Evolutionary conservation across 306 rosid genomes (phyloP).

Genomic region (Dryas alaskensis): DNA sequence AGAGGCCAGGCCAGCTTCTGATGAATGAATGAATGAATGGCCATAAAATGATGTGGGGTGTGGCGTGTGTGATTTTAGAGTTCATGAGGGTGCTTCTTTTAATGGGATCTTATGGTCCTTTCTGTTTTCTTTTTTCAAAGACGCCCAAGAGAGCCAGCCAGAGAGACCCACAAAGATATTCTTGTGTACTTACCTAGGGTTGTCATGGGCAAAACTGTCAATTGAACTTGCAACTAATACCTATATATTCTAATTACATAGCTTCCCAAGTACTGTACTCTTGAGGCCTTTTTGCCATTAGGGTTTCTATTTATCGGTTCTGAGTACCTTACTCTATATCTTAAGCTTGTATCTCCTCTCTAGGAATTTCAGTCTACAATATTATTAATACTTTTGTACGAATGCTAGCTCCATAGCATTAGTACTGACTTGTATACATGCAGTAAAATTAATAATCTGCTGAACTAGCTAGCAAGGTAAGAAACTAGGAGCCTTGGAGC

Average conservation of each 20-base stretch:
- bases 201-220: conserved; percentile 47
- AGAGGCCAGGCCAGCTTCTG: conserved; percentile 16
- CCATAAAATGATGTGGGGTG: conserved; percentile 43
- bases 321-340: background rate
- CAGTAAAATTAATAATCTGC: background rate
- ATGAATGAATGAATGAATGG: conserved; percentile 70
- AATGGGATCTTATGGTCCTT: conserved; percentile 31
- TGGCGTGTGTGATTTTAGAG: conserved; percentile 28
- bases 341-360: background rate
- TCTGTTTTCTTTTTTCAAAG: conserved; percentile 7
- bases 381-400: no score
- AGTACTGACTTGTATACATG: conserved; percentile 3
- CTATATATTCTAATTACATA: conserved; percentile 11
- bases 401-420: background rate
- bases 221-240: background rate
- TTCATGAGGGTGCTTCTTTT: conserved; percentile 46
- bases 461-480: background rate
- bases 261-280: conserved; percentile 23
- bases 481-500: background rate
- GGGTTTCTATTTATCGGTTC: conserved; percentile 47
- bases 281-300: conserved; percentile 25
- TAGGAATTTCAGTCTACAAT: background rate
- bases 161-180: conserved; percentile 34
- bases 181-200: conserved; percentile 35
- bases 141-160: conserved; percentile 15